Conservation (phyloP, 805 yeast species). For the Metschnikowia gelsemii region DNA sequence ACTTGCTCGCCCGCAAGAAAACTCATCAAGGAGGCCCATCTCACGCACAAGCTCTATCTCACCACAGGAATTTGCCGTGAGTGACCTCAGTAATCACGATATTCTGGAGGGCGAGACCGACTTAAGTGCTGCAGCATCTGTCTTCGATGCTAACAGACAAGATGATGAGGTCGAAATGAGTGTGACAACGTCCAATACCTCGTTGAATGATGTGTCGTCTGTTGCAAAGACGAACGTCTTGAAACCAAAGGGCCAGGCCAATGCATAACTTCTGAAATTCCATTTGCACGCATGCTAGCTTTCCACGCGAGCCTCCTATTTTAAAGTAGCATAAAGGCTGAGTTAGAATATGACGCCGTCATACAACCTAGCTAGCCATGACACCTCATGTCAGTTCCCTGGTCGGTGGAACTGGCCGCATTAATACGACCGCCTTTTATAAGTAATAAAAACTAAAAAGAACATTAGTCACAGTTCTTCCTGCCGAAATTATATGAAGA, state of each 20-base stretch:
- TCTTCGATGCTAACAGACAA: slow-evolving; percentile 32
- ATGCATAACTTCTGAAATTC: not conserved
- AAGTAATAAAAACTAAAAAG: slow-evolving; percentile 1
- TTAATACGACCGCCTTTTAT: slow-evolving; percentile 10
- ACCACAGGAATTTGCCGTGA: not conserved
- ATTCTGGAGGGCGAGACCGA: slow-evolving; percentile 30
- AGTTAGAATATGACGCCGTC: not conserved
- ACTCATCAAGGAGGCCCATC: slow-evolving; percentile 1
- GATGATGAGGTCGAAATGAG: slow-evolving; percentile 28
- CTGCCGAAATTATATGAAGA: too few relatives aligned
- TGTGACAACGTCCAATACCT: slow-evolving; percentile 35
- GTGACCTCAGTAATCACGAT: slow-evolving; percentile 3
- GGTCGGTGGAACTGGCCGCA: slow-evolving; percentile 12
- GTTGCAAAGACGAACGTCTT: slow-evolving; percentile 1
- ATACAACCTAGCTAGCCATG: not conserved
- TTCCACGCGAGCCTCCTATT: not conserved
- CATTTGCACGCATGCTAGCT: not conserved
- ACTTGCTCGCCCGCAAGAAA: slow-evolving; percentile 13
- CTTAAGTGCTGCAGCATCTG: slow-evolving; percentile 39
- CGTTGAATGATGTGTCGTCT: slow-evolving; percentile 31
- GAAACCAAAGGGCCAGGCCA: slow-evolving; percentile 1
- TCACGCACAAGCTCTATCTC: slow-evolving; percentile 7
- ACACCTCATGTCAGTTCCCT: slow-evolving; percentile 5
- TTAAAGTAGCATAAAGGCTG: not conserved
- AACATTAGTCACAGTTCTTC: too few relatives aligned